Evolutionary conservation across 306 rosid species (phyloP).

Genomic region (Trifolium fragiferum): DNA sequence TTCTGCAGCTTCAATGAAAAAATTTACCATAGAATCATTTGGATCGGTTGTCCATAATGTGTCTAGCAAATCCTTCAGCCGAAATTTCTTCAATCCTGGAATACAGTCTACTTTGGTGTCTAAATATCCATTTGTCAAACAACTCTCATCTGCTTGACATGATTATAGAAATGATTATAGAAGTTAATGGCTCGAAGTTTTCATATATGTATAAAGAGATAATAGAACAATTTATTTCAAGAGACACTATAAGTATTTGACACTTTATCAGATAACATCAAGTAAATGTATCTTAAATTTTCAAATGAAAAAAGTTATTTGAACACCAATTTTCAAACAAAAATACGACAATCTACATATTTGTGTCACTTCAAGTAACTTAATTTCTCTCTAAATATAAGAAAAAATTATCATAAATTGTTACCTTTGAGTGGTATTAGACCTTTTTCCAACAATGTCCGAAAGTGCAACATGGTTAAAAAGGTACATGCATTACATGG

Average conservation of each 20-base stretch:
- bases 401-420: no score
- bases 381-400: no score
- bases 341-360: no score
- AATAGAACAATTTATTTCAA: no score
- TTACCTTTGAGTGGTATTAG: constrained; percentile 3
- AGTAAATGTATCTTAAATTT: no score
- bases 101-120: neutral
- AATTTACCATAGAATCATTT: neutral
- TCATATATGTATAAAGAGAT: neutral
- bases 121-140: neutral
- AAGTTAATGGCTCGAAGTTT: neutral
- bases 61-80: neutral
- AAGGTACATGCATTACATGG: neutral
- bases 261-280: no score
- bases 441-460: neutral
- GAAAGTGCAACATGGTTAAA: neutral
- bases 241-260: no score
- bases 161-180: neutral
- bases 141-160: neutral
- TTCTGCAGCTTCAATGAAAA: neutral
- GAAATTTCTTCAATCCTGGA: neutral
- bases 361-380: no score
- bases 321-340: no score
- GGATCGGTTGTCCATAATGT: neutral
- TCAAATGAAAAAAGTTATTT: no score